Base-by-base conservation (phyloP, 306 rosid species). In the Ochetophila trinervis region DNA sequence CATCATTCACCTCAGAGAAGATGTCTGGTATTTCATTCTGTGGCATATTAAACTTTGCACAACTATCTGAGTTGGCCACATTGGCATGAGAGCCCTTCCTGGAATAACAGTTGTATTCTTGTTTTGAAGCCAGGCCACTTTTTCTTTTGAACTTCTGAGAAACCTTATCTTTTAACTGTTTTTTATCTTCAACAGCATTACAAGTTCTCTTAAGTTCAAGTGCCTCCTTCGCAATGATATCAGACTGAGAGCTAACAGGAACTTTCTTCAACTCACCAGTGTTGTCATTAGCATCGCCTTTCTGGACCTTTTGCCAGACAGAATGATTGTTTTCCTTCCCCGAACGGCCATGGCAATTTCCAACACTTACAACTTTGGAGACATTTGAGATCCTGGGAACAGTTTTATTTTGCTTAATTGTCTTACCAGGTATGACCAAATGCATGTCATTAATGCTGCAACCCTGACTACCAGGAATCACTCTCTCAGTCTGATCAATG, bases 231-330 rank as follows among this genome's bases (percentile, higher is more conserved):
- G 40, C 48, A 55, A 75, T 18, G 37, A 74, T 75, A 63, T 68
- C 78, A 50, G 34, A 34, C 40, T 75, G 79, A n/a, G 81, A 71
- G 61, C 57, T 65, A 66, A 67, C 36, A 23, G 86, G 60, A 67
- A 36, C 81, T 63, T 81, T 85, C 76, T 84, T 85, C 67, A 75
- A 47, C 67, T 81, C 85, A 47, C 68, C 74, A 53, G 21, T 35
- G 71, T 82, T 63, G 49, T 71, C 87, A 56, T 70, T 69, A 56
- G 75, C 62, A 22, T 57, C 66, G 30, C 79, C 77, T 78, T 69
- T 88, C 82, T 88, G 87, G 73, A 91, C 97, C 81, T 82, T 91
- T 73, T 91, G 85, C 97, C 97, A 91, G 34, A 91, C 78, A 17
- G 97, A 77, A 74, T 79, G 89, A 58, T 69, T 77, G 66, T 74